A percentile compares a stretch with the other conserved stretches of the same genome.
These are phyloP conservation scores for Anaeromyces robustus DNA, from an alignment of 192 early-diverging fungal genomes.

Conservation along the genomic window DNA sequence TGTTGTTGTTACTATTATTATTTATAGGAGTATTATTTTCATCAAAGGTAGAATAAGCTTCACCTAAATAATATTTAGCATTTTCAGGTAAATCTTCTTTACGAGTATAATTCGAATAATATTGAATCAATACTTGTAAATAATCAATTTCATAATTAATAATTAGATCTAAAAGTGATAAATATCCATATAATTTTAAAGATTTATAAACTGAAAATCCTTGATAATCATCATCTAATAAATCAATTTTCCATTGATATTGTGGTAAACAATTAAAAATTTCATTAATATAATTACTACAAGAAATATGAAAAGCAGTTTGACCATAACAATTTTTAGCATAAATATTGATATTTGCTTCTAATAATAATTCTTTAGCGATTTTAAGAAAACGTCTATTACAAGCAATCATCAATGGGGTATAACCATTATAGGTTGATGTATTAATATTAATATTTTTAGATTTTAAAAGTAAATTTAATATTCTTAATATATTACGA, in stretches of 20 bases:
- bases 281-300: background rate
- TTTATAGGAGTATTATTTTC: too few relatives aligned
- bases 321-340: background rate
- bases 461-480: background rate
- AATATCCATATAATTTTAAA: background rate
- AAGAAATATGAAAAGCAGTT: background rate
- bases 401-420: background rate
- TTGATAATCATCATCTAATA: background rate
- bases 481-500: background rate
- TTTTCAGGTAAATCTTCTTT: background rate
- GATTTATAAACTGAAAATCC: background rate
- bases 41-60: background rate
- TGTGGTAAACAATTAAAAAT: background rate
- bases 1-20: too few relatives aligned
- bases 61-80: background rate
- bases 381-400: background rate
- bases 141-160: background rate
- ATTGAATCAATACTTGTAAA: background rate
- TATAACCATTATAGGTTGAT: background rate
- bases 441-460: background rate
- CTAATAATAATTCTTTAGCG: background rate
- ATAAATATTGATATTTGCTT: background rate
- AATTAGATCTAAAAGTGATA: background rate
- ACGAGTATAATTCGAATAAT: background rate
- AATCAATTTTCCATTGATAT: background rate